Base-by-base conservation (phyloP, 805 yeast genomes). In the Pichia scutulata region DNA sequence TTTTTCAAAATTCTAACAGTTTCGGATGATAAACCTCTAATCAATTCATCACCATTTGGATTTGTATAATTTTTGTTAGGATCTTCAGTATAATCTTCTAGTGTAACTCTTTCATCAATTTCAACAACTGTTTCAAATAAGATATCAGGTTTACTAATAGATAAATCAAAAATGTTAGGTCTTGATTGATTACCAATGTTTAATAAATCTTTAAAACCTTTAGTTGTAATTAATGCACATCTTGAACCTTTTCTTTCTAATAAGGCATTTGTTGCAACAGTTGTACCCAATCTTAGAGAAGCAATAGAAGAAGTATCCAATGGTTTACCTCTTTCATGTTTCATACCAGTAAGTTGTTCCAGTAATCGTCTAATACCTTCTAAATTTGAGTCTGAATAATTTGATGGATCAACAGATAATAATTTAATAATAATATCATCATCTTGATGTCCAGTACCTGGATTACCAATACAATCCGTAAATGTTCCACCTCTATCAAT, bases 251-350 rank as follows among this genome's bases (percentile, higher is more conserved):
- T 89, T 55, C 97, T 76, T 61, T 92, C 97, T 52, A 90, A 73
- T 39, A 93, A 74, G 1, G 97, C 97, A 68, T 90, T 90, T 9
- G 97, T 90, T 2, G 98, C 97, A 13, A 89, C 92, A 0, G 97
- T 90, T 3, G 97, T 89, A 2, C 97, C 97, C 86, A 90, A 82
- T 49, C 96, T 73, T 43, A 89, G 79, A 41, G 82, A 77, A 48
- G 78, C 81, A 37, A 89, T 85, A 3, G 68, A 67, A 4, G 80
- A 73, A 1, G 86, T 74, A 50, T 84, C 87, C 52, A 89, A 66
- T 5, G 78, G 80, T 39, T 66, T 65, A 8, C 78, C 78, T 49
- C 86, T 72, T 7, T 89, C 82, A 47, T 85, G 84, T 8, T 62
- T 46, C 12, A 62, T 65, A 1, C 78, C 76, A 1, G 80, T 76